A percentile compares a stretch with the other conserved stretches of the same genome.
Evolutionary conservation across 306 rosid species (phyloP).

Genomic region (Carpinus fangiana): DNA sequence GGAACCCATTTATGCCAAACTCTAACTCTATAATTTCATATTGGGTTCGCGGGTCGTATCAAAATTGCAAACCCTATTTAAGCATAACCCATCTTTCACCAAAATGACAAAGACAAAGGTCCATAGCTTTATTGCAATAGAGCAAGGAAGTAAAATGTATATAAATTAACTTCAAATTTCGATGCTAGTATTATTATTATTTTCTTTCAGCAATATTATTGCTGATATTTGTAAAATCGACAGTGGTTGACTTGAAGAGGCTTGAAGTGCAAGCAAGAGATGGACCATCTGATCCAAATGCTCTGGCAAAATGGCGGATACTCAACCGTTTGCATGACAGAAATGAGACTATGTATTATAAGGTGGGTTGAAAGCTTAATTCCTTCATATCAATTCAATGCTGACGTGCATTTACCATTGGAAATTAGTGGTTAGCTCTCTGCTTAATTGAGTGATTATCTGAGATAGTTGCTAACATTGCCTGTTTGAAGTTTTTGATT

Average conservation of each 20-base stretch:
- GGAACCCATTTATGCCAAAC: too few relatives aligned
- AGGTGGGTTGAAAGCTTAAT: conserved; percentile 49
- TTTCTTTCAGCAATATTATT: not conserved
- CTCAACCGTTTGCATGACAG: conserved; percentile 95
- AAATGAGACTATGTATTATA: conserved; percentile 96
- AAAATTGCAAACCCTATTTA: too few relatives aligned
- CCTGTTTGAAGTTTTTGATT: not conserved
- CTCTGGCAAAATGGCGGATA: conserved; percentile 98
- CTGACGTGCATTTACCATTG: not conserved
- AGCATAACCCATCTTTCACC: too few relatives aligned
- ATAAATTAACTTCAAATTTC: not conserved
- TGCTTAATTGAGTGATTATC: not conserved
- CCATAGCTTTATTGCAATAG: too few relatives aligned
- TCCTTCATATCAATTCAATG: not conserved
- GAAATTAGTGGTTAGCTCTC: not conserved
- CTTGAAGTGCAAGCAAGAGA: conserved; percentile 95
- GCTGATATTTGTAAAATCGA: conserved; percentile 21
- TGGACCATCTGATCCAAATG: conserved; percentile 96
- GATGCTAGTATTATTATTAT: not conserved
- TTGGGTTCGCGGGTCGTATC: too few relatives aligned
- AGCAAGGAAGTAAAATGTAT: not conserved
- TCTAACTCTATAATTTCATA: too few relatives aligned
- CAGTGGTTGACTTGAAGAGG: conserved; percentile 93
- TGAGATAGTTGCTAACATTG: not conserved
- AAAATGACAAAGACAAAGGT: too few relatives aligned